phyloP scores from a whole-genome alignment of 2,329 filamentous ascomycete genomes.

The Arthrobotrys musiformis region DNA sequence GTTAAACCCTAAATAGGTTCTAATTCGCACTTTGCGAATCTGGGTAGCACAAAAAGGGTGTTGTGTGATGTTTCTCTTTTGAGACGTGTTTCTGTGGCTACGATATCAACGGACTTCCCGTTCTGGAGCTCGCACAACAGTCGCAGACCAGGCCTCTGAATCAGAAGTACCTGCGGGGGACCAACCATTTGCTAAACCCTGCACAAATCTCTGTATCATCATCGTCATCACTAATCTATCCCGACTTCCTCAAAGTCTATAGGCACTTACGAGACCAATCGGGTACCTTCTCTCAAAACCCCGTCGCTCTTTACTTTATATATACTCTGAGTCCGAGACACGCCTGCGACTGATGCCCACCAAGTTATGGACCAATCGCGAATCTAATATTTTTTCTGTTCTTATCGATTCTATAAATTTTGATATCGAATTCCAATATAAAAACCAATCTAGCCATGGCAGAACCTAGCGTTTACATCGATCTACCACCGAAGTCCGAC shows the following conservation, averaged over 20 bases:
- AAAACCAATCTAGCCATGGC: slow-evolving; percentile 15
- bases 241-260: background rate
- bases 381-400: background rate
- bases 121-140: slow-evolving; percentile 12
- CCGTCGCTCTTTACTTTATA: background rate
- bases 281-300: background rate
- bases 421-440: background rate
- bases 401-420: background rate
- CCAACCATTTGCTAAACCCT: too few relatives aligned
- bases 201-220: slow-evolving; percentile 9
- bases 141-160: background rate
- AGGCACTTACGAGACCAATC: background rate
- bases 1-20: too few relatives aligned
- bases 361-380: background rate
- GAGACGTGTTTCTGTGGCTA: slow-evolving; percentile 2
- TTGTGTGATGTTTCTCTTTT: background rate
- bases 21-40: background rate
- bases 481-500: slow-evolving; percentile 46
- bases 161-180: background rate
- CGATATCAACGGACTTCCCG: background rate
- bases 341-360: background rate
- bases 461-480: slow-evolving; percentile 46
- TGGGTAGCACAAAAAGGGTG: slow-evolving; percentile 1
- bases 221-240: background rate
- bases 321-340: background rate